These are phyloP conservation scores for Austropuccinia psidii DNA, from an alignment of 1,284 basidiomycete genomes.

Conservation along the genomic window DNA sequence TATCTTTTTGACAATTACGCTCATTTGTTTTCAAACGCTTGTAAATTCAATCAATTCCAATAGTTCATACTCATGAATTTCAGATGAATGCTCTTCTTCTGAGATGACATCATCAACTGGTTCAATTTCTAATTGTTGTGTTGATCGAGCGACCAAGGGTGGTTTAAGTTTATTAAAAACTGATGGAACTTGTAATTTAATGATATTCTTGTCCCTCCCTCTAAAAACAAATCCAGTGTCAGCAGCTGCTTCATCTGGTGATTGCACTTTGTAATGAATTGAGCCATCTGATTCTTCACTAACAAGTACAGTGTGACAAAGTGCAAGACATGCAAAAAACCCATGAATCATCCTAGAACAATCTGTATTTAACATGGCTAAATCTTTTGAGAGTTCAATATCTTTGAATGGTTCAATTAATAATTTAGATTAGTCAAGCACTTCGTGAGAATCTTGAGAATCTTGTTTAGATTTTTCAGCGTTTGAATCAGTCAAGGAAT, in stretches of 20 bases:
- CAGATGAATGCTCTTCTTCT: conserved; percentile 38
- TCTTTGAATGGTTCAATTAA: conserved; percentile 15
- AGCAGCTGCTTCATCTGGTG: conserved; percentile 93
- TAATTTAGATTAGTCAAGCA: no score
- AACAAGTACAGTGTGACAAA: conserved; percentile 94
- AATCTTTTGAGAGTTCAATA: conserved; percentile 5
- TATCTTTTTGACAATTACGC: conserved; percentile 70
- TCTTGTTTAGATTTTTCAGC: not conserved
- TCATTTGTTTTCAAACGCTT: conserved; percentile 91
- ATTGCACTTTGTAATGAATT: conserved; percentile 91
- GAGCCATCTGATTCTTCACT: conserved; percentile 57
- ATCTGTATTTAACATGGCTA: not conserved
- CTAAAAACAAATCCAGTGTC: conserved; percentile 89
- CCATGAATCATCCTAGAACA: conserved; percentile 14
- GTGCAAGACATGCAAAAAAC: conserved; percentile 85
- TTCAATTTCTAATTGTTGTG: not conserved
- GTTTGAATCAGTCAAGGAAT: no score
- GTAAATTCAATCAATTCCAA: conserved; percentile 94
- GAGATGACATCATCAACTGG: not conserved
- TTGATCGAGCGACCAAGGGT: not conserved
- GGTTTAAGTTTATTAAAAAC: conserved; percentile 40
- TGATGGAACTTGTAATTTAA: conserved; percentile 72
- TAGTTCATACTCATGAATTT: conserved; percentile 76
- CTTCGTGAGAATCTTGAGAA: not conserved
- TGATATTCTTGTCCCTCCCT: conserved; percentile 70